Base-by-base conservation (phyloP, 2,329 filamentous ascomycete genomes). In the Xylariaceae sp. region DNA sequence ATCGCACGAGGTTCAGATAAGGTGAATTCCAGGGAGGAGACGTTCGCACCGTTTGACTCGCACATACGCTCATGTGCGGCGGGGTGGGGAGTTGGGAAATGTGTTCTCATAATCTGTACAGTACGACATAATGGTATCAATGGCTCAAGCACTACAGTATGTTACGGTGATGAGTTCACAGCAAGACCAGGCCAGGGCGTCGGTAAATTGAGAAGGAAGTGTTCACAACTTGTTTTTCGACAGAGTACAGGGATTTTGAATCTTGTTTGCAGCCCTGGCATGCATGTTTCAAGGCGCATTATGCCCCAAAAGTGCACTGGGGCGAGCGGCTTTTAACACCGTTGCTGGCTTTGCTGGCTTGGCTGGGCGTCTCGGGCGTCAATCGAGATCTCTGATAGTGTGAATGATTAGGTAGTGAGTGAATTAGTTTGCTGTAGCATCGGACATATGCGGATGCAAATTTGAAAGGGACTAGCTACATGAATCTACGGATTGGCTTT, bases 261-360 rank as follows among this genome's bases (percentile, higher is more conserved):
- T 44, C 22, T 6, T 39, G 36, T 43, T 32, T 18, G 32, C 22
- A n/a, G 41, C 46, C 33, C 42, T 30, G 38, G 39, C 44, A 46
- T 44, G 17, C 27, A 43, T 44, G 32, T 46, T 43, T 18, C 15
- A 47, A 42, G 42, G 39, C 41, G 33, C 47, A 40, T 51, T 19
- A 38, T 44, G 22, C 44, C 42, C 41, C 12, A 39, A 39, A 4
- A 42, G 19, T 30, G 33, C 35, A 36, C 27, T 15, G 31, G 6
- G 31, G 12, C 22, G 22, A 27, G 22, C 22, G 22, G 22, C 22
- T 27, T 27, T 27, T 33, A 38, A 18, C 38, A 35, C 18, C 39
- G 11, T n/a, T 19, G 5, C 35, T 41, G 15, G n/a, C n/a, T n/a
- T n/a, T n/a, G n/a, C n/a, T n/a, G n/a, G n/a, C n/a, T n/a, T n/a